Base-by-base conservation (phyloP, 2,329 filamentous ascomycete genomes). In the Emmonsiellopsis sp. region DNA sequence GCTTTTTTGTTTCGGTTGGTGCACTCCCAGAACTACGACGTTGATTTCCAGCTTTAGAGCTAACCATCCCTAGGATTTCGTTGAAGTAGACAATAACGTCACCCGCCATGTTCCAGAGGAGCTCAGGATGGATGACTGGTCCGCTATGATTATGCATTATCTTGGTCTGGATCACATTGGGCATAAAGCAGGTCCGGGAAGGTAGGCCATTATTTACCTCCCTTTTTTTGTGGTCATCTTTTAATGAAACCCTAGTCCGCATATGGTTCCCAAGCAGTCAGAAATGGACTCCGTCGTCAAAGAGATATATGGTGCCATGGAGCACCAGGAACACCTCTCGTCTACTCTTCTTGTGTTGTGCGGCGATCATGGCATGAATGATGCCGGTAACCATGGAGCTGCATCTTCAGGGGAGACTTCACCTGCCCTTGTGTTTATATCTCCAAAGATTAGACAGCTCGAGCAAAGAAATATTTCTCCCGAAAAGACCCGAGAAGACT, bases 361-460 rank as follows among this genome's bases (percentile, higher is more conserved):
- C 54, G 93, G 93, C 53, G 94, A 98, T 63, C 93, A 98, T 66
- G 93, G 93, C n/a, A 98, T 98, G 93, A 98, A 97, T 62, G 92
- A 97, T 62, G 93, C 89, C 16, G 93, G 93, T 2, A 97, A 97
- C 61, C 93, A 98, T 67, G 93, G 93, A 32, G 93, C 92, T 40
- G 96, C 92, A 8, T 91, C 91, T 0, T 82, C 89, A 1, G 92
- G 93, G 43, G 93, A 98, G 73, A 97, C 93, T 1, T 96, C 92
- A 0, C 86, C 93, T 0, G 93, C 93, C 13, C 74, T 98, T 8
- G 80, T 96, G 16, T 97, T 98, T 67, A 81, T 95, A 58, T 93
- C 90, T 2, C 90, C 92, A 0, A 93, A 89, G 64, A 76, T 95
- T 43, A 81, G 79, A 62, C 65, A 71, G 1, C 72, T 90, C 6